Base-by-base conservation (phyloP, 1,284 basidiomycete genomes). In the Vanrija sp. region DNA sequence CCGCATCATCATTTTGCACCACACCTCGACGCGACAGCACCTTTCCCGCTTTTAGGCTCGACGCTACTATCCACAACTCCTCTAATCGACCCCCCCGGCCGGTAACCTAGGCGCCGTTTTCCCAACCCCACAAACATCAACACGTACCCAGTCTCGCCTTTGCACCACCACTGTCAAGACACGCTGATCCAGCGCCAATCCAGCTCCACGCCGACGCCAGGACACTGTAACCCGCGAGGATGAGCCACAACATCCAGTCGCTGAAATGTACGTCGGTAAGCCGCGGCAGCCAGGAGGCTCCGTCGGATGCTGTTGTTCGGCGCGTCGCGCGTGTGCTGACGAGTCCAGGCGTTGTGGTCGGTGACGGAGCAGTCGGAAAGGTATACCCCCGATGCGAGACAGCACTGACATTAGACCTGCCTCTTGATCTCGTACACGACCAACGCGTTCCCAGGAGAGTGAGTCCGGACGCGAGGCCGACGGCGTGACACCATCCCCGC, bases 341-440 rank as follows among this genome's bases (percentile, higher is more conserved):
- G 4, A 15, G 1, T 16, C 9, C 61, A 76, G 74, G 75, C 57
- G 95, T 98, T 76, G 93, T 98, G 71, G 95, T 98, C 59, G 95
- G 95, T 72, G 95, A 98, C 82, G 95, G 95, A 85, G 95, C 95
- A 54, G 96, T 98, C 71, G 95, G 95, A 79, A 98, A 98, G 88
- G 94, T 88, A 19, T 25, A 48, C 29, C 28, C 26, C 3, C 21
- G 21, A 5, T 5, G 21, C 21, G 3, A 23, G 21, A 23, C 21
- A 23, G 2, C 3, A 23, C 21, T 23, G n/a, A 43, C 43, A 14
- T 12, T 51, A 77, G 74, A 77, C 75, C 6, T 77, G 74, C 51
- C 65, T 77, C 9, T 61, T 77, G 51, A 77, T 77, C 54, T 74
- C 72, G 39, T 77, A 77, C 59, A 76, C 75, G 3, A 76, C 75